Conservation (phyloP, 306 rosid species). For the Oxytropis ochrocephala region DNA sequence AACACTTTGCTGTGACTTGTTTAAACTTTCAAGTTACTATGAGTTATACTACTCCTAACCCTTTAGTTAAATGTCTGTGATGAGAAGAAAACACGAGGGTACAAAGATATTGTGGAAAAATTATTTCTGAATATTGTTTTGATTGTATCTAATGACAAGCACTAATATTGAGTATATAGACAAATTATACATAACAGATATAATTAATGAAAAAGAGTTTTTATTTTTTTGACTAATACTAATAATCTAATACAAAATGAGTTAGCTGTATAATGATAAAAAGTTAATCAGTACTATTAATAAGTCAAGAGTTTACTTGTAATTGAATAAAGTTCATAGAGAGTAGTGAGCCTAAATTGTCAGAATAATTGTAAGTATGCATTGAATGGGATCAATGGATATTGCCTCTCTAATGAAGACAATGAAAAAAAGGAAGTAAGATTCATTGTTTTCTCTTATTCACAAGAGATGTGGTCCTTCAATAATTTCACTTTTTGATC, state of each 20-base stretch:
- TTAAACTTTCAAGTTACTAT: background rate
- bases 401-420: constrained; percentile 5
- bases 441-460: background rate
- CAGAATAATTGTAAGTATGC: background rate
- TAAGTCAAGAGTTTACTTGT: background rate
- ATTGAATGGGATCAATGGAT: background rate
- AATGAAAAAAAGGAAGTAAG: background rate
- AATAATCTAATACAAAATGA: too few species aligned
- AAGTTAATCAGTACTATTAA: background rate
- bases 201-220: too few species aligned
- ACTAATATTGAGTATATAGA: too few species aligned
- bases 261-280: background rate
- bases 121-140: too few species aligned
- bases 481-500: too few species aligned
- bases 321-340: background rate
- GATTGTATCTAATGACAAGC: too few species aligned
- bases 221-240: too few species aligned
- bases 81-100: too few species aligned
- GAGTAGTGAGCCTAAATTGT: background rate
- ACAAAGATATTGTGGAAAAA: too few species aligned
- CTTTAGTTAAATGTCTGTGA: background rate
- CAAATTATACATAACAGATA: too few species aligned
- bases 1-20: constrained; percentile 16
- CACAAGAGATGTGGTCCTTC: background rate
- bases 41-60: background rate